Percentiles rank a stretch among this genome's conserved stretches.
Conservation (phyloP, 805 yeast genomes). For the Ogataea paradorogensis region DNA sequence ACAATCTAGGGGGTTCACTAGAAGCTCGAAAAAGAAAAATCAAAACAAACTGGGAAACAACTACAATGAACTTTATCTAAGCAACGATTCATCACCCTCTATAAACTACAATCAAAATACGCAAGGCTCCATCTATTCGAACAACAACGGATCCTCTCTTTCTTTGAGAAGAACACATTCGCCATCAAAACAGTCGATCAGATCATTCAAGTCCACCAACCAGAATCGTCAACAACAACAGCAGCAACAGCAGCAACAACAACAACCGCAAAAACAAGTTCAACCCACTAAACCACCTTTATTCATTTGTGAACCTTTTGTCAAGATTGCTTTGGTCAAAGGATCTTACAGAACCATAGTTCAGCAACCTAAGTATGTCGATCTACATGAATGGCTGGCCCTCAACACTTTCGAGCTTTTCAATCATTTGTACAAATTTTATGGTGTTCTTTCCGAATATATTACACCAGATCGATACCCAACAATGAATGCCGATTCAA, state of each 20-base stretch:
- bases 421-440: conserved; percentile 81
- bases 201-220: conserved; percentile 25
- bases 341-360: conserved; percentile 97
- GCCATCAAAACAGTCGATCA: conserved; percentile 43
- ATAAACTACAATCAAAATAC: conserved; percentile 10
- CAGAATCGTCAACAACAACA: conserved; percentile 28
- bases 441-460: conserved; percentile 86
- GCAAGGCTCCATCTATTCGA: conserved; percentile 32
- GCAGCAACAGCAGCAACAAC: conserved; percentile 28
- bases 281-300: conserved; percentile 44
- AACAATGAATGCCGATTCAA: conserved; percentile 94
- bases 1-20: conserved; percentile 52
- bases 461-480: conserved; percentile 88
- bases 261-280: conserved; percentile 21
- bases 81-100: conserved; percentile 24
- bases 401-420: conserved; percentile 87
- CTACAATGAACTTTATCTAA: conserved; percentile 24
- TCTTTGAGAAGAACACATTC: conserved; percentile 47
- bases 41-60: conserved; percentile 28
- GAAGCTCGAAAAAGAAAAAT: conserved; percentile 37
- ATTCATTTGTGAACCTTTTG: conserved; percentile 89
- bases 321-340: conserved; percentile 89
- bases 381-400: conserved; percentile 93
- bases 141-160: conserved; percentile 43
- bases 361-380: conserved; percentile 92